These are phyloP conservation scores for Wickerhamiella dianesei DNA, from an alignment of 805 yeast species.

Conservation along the genomic window DNA sequence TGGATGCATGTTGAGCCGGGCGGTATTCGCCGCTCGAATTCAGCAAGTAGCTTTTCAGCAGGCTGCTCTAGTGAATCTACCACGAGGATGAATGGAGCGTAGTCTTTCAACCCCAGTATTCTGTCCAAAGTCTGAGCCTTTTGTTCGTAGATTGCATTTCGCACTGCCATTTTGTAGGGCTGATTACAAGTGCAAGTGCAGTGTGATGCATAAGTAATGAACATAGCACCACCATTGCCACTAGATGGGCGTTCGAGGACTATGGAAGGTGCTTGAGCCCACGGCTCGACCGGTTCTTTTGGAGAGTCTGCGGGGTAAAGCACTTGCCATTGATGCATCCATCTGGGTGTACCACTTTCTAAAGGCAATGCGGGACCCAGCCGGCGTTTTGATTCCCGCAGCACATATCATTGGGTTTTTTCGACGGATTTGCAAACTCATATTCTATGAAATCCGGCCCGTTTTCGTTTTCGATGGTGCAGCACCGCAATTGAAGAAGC, in stretches of 20 bases:
- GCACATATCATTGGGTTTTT: conserved; percentile 95
- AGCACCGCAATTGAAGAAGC: conserved; percentile 53
- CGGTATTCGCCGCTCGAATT: conserved; percentile 36
- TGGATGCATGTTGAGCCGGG: conserved; percentile 6
- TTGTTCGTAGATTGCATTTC: conserved; percentile 14
- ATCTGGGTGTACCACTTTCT: conserved; percentile 96
- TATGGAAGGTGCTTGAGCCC: conserved; percentile 87
- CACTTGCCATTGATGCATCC: conserved; percentile 92
- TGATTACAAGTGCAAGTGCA: too few species aligned
- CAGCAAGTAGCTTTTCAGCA: conserved; percentile 41
- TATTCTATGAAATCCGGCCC: conserved; percentile 67
- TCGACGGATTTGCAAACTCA: conserved; percentile 76
- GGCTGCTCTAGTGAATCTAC: conserved; percentile 63
- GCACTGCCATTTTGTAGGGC: neutral
- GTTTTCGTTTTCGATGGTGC: conserved; percentile 73
- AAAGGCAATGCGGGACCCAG: conserved; percentile 80
- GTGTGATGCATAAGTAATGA: neutral
- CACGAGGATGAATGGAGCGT: conserved; percentile 56
- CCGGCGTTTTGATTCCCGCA: conserved; percentile 61
- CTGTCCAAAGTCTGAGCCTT: conserved; percentile 44
- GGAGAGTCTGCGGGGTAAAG: conserved; percentile 66
- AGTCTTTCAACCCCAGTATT: conserved; percentile 55
- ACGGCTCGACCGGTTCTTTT: conserved; percentile 81
- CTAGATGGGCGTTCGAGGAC: conserved; percentile 85
- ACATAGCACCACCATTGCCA: neutral